These are phyloP conservation scores for Aspergillus sojae DNA, from an alignment of 2,329 filamentous ascomycete genomes.

Conservation along the genomic window DNA sequence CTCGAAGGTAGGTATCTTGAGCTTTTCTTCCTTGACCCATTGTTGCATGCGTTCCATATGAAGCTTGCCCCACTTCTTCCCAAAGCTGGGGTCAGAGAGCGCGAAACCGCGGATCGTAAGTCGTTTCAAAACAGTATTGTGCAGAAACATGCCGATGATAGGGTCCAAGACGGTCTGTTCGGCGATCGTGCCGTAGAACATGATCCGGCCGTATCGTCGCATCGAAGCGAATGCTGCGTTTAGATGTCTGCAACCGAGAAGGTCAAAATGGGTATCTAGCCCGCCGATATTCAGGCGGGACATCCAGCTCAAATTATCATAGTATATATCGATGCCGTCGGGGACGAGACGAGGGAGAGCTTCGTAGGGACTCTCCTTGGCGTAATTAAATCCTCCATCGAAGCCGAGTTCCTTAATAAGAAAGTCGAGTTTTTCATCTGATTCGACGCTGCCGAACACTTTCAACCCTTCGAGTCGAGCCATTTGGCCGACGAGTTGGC, in stretches of 20 bases:
- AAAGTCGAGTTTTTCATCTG: constrained; percentile 77
- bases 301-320: constrained; percentile 64
- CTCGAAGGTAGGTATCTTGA: background rate
- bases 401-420: constrained; percentile 71
- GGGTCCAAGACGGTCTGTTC: background rate
- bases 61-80: background rate
- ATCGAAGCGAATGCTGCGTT: background rate
- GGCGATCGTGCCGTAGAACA: background rate
- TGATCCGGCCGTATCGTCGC: background rate
- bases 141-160: background rate
- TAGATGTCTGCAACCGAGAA: background rate
- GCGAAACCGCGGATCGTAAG: background rate
- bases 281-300: background rate
- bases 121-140: background rate
- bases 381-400: constrained; percentile 82
- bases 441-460: constrained; percentile 81
- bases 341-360: constrained; percentile 74
- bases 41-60: background rate
- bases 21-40: background rate
- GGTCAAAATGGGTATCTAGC: background rate
- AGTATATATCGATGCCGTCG: constrained; percentile 80
- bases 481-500: constrained; percentile 79
- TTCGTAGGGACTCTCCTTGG: constrained; percentile 71
- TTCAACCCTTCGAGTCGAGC: constrained; percentile 78
- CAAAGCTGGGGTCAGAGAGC: background rate